These are phyloP conservation scores for Candida michaelii DNA, from an alignment of 805 yeast genomes.

Conservation along the genomic window DNA sequence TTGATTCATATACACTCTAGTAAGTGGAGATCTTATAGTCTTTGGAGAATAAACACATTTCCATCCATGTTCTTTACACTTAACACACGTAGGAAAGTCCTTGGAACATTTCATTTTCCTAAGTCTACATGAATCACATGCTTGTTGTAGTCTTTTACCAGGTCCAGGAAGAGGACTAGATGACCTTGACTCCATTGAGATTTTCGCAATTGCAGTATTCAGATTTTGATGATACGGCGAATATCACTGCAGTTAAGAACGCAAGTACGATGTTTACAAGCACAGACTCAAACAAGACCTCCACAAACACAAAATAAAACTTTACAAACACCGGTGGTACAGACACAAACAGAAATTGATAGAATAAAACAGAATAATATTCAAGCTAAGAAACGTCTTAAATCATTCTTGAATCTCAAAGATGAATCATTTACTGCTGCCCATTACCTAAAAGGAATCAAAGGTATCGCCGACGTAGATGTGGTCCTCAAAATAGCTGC, in stretches of 20 bases:
- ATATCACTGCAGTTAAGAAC: neutral
- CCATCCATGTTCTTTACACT: conserved; percentile 74
- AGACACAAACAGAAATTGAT: neutral
- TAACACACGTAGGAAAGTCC: conserved; percentile 71
- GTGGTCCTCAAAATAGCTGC: conserved; percentile 1
- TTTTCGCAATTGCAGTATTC: conserved; percentile 3
- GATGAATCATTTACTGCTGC: neutral
- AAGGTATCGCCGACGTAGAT: neutral
- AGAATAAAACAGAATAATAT: neutral
- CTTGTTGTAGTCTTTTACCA: conserved; percentile 19
- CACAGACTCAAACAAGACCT: neutral
- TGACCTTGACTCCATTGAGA: conserved; percentile 6
- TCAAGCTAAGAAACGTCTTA: neutral
- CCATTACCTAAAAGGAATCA: neutral
- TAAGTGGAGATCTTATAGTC: conserved; percentile 73
- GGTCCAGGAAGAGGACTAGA: neutral
- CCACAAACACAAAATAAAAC: neutral
- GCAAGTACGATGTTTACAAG: neutral
- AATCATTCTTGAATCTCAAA: neutral
- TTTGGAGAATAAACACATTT: conserved; percentile 78
- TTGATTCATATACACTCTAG: conserved; percentile 78
- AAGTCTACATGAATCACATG: conserved; percentile 81
- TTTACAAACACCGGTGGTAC: neutral
- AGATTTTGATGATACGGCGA: neutral
- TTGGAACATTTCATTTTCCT: conserved; percentile 81